phyloP scores from a whole-genome alignment of 2,329 filamentous ascomycete genomes.

The Stachybotrys echinatus region DNA sequence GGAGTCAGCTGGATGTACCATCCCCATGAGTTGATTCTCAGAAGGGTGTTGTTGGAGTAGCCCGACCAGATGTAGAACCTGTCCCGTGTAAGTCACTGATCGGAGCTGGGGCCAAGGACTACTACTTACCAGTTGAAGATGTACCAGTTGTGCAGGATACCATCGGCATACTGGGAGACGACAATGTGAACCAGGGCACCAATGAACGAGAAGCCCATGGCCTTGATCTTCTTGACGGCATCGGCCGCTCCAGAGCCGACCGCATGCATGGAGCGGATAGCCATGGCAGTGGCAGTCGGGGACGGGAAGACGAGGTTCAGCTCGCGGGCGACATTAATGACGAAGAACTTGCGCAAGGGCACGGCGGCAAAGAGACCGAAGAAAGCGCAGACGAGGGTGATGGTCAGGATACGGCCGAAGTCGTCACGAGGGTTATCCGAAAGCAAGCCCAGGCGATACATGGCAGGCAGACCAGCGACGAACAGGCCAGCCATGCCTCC shows the following conservation, averaged over 20 bases:
- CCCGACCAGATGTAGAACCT: conserved; percentile 50
- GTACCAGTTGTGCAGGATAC: conserved; percentile 56
- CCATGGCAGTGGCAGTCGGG: conserved; percentile 54
- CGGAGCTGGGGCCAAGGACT: too few relatives aligned
- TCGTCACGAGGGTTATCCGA: conserved; percentile 44
- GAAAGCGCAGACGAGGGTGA: conserved; percentile 58
- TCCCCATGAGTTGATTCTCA: conserved; percentile 52
- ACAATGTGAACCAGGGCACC: conserved; percentile 47
- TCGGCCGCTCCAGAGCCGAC: conserved; percentile 44
- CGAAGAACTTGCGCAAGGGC: conserved; percentile 62
- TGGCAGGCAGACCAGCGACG: conserved; percentile 53
- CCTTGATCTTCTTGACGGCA: conserved; percentile 52
- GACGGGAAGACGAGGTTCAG: conserved; percentile 56
- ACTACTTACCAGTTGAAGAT: conserved; percentile 44
- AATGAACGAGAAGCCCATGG: conserved; percentile 44
- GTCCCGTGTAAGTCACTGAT: too few relatives aligned
- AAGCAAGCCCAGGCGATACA: conserved; percentile 51
- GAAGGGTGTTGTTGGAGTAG: conserved; percentile 43
- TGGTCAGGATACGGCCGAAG: conserved; percentile 52
- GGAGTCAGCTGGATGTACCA: conserved; percentile 56
- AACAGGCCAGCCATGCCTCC: conserved; percentile 54
- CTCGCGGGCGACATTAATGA: conserved; percentile 59
- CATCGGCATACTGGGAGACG: conserved; percentile 52
- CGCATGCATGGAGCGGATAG: conserved; percentile 58
- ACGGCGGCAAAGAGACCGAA: conserved; percentile 61